These are phyloP conservation scores for Aspergillus unguis DNA, from an alignment of 2,329 filamentous ascomycete genomes.

Conservation along the genomic window DNA sequence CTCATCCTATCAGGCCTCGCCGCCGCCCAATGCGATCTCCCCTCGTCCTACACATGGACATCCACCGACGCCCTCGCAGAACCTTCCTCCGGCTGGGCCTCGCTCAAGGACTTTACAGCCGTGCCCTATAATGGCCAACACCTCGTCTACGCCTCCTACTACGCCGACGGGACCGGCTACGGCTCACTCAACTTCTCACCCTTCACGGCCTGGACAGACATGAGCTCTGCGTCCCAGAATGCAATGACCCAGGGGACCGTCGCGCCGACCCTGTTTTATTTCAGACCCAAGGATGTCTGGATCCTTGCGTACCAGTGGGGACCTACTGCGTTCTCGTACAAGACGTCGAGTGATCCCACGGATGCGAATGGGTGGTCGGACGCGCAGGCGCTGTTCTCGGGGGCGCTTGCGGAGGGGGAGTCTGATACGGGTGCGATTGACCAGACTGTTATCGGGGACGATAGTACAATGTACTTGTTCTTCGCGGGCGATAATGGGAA, in stretches of 20 bases:
- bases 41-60: conserved; percentile 57
- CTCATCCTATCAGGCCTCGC: too few relatives aligned
- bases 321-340: conserved; percentile 57
- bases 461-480: conserved; percentile 63
- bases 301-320: conserved; percentile 67
- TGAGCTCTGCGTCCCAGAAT: conserved; percentile 54
- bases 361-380: conserved; percentile 57
- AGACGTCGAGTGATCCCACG: conserved; percentile 57
- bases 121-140: conserved; percentile 56
- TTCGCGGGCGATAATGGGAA: conserved; percentile 65
- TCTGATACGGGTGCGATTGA: conserved; percentile 58
- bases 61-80: conserved; percentile 51
- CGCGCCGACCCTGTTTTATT: conserved; percentile 63
- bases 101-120: conserved; percentile 62
- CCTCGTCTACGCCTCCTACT: conserved; percentile 58
- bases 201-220: conserved; percentile 53
- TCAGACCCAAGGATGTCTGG: conserved; percentile 60
- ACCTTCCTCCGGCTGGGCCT: conserved; percentile 53
- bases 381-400: conserved; percentile 55
- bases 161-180: conserved; percentile 45
- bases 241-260: conserved; percentile 48
- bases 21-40: conserved; percentile 46
- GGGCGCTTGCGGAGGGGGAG: conserved; percentile 43
- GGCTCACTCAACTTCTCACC: conserved; percentile 58
- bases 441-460: conserved; percentile 62